Base-by-base conservation (phyloP, 805 yeast species). In the Maudiozyma pseudohumilis region DNA sequence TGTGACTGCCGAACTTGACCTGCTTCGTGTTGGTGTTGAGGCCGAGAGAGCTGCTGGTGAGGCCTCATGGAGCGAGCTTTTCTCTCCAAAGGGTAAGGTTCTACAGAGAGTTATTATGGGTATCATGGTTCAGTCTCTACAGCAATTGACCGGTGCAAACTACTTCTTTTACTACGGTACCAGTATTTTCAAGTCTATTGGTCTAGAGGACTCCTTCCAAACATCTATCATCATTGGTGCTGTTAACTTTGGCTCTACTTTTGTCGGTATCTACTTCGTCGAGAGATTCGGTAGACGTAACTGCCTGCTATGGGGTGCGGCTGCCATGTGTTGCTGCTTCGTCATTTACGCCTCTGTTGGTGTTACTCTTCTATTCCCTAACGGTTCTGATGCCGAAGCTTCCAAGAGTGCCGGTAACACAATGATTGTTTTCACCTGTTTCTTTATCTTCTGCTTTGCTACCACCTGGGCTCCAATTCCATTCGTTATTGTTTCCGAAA, bases 381-480 rank as follows among this genome's bases (percentile, higher is more conserved):
- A 60, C 30, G 75, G 74, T 53, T 62, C 57, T 46, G 66, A 64
- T 54, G 36, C 45, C 20, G 51, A 49, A 32, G 65, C 75, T 32
- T 61, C 72, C 29, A 68, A 65, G 44, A 65, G 76, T 42, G 74
- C 79, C 32, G 87, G 86, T 61, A 63, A 75, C 53, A 77, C 74
- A 36, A 76, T 80, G 85, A 77, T 80, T 56, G 74, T 75, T 61
- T 68, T 80, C 50, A 69, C 85, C 25, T 77, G 84, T 65, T 63
- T 80, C 50, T 79, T 66, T 68, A 75, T 80, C 45, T 77, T 78
- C 71, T 75, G 68, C 67, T 79, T 79, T 50, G 86, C 86, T 28
- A 71, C 78, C 34, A 74, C 85, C 23, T 80, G 86, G 86, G 86
- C 84, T 44, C 82, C 85, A 53, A 71, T 74, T 49, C 75, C 73